Conservation (phyloP, 495 filamentous ascomycete species). For the Neurospora sp. region DNA sequence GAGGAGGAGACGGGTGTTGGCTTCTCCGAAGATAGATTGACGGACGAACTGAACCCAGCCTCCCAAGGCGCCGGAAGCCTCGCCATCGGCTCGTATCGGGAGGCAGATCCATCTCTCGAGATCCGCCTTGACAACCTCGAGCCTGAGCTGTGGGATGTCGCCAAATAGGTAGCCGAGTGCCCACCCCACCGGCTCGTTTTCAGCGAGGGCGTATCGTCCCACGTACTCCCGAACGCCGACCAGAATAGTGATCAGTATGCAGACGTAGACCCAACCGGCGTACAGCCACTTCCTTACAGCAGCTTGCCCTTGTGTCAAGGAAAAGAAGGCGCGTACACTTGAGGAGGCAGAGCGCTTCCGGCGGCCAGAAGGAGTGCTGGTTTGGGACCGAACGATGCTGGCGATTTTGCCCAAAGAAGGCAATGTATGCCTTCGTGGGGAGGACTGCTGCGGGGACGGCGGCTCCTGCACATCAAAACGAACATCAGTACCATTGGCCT, state of each 20-base stretch:
- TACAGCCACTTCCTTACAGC: slow-evolving; percentile 71
- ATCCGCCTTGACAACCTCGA: slow-evolving; percentile 52
- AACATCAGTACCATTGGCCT: slow-evolving; percentile 1
- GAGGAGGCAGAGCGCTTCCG: slow-evolving; percentile 58
- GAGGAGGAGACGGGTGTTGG: slow-evolving; percentile 73
- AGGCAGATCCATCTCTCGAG: slow-evolving; percentile 69
- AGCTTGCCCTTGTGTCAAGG: slow-evolving; percentile 71
- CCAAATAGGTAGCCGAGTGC: slow-evolving; percentile 83
- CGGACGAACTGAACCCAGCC: slow-evolving; percentile 53
- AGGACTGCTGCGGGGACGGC: slow-evolving; percentile 2
- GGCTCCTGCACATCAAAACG: slow-evolving; percentile 10
- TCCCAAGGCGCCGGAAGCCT: slow-evolving; percentile 28
- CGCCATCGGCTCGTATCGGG: slow-evolving; percentile 33
- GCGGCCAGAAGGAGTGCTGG: slow-evolving; percentile 53
- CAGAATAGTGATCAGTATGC: slow-evolving; percentile 54
- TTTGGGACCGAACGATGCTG: slow-evolving; percentile 18
- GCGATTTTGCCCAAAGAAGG: slow-evolving; percentile 25
- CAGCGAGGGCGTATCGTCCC: slow-evolving; percentile 50
- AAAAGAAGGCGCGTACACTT: slow-evolving; percentile 61
- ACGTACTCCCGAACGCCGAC: slow-evolving; percentile 63
- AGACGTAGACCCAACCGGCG: slow-evolving; percentile 63
- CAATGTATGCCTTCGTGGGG: slow-evolving; percentile 43
- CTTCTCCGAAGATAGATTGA: slow-evolving; percentile 52
- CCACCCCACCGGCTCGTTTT: slow-evolving; percentile 82
- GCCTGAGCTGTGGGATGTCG: slow-evolving; percentile 57